Evolutionary conservation across 176 grass and related monocot species (phyloP).

Genomic region (Raddia guianensis): DNA sequence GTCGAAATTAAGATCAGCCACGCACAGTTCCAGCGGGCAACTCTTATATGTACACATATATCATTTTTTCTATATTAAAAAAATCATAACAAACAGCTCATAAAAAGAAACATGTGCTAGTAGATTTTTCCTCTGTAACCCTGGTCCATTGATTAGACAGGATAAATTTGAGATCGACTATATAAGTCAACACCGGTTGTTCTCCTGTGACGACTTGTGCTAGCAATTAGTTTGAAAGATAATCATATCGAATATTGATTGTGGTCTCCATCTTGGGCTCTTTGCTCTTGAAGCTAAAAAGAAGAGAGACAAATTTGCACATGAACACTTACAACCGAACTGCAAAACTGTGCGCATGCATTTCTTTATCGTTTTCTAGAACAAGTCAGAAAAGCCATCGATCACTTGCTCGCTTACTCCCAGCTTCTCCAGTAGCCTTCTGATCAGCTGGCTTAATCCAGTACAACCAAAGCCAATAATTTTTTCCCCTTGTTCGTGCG

Average conservation of each 20-base stretch:
- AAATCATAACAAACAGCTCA: not conserved
- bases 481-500: not conserved
- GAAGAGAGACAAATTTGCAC: constrained; percentile 19
- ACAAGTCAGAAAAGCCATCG: constrained; percentile 41
- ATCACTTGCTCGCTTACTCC: not conserved
- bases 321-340: constrained; percentile 33
- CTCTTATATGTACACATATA: not conserved
- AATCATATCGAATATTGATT: constrained; percentile 16
- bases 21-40: not conserved
- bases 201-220: constrained; percentile 41
- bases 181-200: constrained; percentile 47
- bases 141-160: constrained; percentile 28
- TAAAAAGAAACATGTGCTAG: not conserved
- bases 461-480: constrained; percentile 22
- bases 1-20: constrained; percentile 1
- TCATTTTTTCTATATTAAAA: not conserved
- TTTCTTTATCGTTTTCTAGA: constrained; percentile 40
- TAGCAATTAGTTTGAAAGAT: constrained; percentile 26
- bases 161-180: not conserved
- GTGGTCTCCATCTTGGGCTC: constrained; percentile 25
- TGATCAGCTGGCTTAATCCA: not conserved
- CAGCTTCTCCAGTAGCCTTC: constrained; percentile 21
- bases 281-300: not conserved
- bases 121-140: not conserved
- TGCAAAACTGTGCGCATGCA: constrained; percentile 2